Percentiles rank a stretch among this genome's conserved stretches.
Conservation (phyloP, 2,329 filamentous ascomycete species). For the Sporothrix schenckii region DNA sequence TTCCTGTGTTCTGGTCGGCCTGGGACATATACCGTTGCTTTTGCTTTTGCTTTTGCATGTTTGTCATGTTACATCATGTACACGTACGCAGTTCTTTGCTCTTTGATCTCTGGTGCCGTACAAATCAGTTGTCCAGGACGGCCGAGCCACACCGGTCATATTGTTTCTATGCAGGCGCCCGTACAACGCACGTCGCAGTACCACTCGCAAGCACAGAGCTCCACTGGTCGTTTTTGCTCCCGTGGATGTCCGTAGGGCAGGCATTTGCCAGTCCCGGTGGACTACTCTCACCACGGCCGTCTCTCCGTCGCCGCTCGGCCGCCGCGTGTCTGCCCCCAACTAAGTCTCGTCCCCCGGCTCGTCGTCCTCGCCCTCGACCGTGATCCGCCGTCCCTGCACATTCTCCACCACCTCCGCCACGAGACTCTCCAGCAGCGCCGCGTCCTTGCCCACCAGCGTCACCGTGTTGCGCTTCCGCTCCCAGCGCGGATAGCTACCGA, state of each 20-base stretch:
- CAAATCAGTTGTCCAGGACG: no score
- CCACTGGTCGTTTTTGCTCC: no score
- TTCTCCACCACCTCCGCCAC: constrained; percentile 76
- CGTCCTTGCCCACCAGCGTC: constrained; percentile 77
- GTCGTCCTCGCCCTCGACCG: constrained; percentile 72
- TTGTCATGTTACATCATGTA: not conserved
- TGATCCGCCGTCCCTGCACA: constrained; percentile 71
- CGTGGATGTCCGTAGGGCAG: no score
- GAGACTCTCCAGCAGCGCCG: constrained; percentile 74
- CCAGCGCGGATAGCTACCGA: constrained; percentile 94
- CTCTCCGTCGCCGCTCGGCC: not conserved
- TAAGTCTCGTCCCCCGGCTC: constrained; percentile 50
- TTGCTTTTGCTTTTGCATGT: not conserved
- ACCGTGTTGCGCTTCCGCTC: constrained; percentile 86
- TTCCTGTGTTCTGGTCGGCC: not conserved
- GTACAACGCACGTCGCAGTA: not conserved
- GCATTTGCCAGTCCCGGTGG: no score
- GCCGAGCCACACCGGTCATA: not conserved
- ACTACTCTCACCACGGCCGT: no score
- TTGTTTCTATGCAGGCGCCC: not conserved
- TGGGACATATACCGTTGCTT: not conserved
- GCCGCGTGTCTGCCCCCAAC: not conserved
- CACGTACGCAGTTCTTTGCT: not conserved
- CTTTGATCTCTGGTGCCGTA: not conserved
- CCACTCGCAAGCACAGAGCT: no score